Conservation (phyloP, 2,329 filamentous ascomycete genomes). For the Talaromyces verruculosus region DNA sequence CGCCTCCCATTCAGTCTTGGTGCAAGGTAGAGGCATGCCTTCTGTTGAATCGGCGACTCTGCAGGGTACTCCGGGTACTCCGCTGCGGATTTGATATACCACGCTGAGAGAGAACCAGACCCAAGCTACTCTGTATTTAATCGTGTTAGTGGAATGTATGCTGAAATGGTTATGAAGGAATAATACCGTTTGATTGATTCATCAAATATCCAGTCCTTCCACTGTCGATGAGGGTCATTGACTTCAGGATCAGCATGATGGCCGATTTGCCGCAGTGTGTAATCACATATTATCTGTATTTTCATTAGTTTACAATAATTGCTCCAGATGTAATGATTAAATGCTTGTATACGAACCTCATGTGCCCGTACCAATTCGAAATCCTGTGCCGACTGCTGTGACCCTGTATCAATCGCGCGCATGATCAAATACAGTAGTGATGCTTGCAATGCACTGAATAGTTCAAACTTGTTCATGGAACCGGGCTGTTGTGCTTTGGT, state of each 20-base stretch:
- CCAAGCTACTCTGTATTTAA: constrained; percentile 16
- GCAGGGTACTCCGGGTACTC: constrained; percentile 2
- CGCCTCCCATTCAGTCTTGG: constrained; percentile 20
- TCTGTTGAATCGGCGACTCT: constrained; percentile 6
- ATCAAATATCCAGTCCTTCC: constrained; percentile 19
- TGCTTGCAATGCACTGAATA: constrained; percentile 17
- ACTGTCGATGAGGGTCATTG: constrained; percentile 12
- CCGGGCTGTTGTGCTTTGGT: not conserved
- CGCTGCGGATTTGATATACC: constrained; percentile 17
- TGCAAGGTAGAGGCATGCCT: constrained; percentile 14
- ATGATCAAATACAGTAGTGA: constrained; percentile 20
- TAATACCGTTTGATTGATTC: constrained; percentile 19
- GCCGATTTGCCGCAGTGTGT: constrained; percentile 4
- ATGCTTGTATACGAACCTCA: not conserved
- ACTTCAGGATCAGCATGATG: not conserved
- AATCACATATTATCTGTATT: constrained; percentile 12
- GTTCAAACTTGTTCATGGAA: constrained; percentile 15
- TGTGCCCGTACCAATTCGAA: constrained; percentile 15
- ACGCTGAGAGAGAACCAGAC: constrained; percentile 20
- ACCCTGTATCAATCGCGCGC: constrained; percentile 17
- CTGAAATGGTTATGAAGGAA: no score
- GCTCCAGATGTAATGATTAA: not conserved
- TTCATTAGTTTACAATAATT: not conserved
- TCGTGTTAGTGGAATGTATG: not conserved
- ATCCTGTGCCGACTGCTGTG: constrained; percentile 10